These are phyloP conservation scores for Cladorrhinum sp. DNA, from an alignment of 2,329 filamentous ascomycete genomes.

Conservation along the genomic window DNA sequence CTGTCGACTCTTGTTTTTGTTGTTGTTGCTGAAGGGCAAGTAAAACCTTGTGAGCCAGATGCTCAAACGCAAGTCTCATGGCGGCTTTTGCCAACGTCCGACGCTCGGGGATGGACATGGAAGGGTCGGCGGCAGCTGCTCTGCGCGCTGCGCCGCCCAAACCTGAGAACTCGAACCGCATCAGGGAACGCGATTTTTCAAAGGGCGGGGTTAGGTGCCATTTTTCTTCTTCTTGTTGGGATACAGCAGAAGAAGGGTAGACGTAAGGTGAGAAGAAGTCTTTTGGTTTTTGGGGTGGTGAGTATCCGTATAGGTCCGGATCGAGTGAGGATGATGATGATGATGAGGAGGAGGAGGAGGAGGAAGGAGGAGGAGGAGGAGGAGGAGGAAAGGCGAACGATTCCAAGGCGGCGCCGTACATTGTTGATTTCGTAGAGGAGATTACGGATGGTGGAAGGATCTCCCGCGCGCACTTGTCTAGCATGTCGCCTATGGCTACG, in stretches of 20 bases:
- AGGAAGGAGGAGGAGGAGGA: not conserved
- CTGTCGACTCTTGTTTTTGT: not conserved
- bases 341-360: no score
- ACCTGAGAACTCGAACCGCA: conserved; percentile 74
- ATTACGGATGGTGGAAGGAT: conserved; percentile 66
- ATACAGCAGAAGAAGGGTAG: conserved; percentile 22
- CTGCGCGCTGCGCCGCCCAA: conserved; percentile 54
- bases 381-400: conserved; percentile 65
- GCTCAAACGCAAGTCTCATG: conserved; percentile 83
- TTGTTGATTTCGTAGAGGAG: conserved; percentile 52
- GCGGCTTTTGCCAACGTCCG: conserved; percentile 66
- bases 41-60: conserved; percentile 72
- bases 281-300: conserved; percentile 53
- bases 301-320: conserved; percentile 47
- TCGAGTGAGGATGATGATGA: conserved; percentile 28
- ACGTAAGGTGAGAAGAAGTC: conserved; percentile 51
- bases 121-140: conserved; percentile 30
- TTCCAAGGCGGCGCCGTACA: conserved; percentile 81
- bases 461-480: conserved; percentile 81
- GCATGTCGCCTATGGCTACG: conserved; percentile 81
- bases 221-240: conserved; percentile 29
- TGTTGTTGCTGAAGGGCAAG: conserved; percentile 53
- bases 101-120: conserved; percentile 54
- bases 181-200: conserved; percentile 39
- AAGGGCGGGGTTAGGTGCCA: conserved; percentile 73